These are phyloP conservation scores for Pseudogymnoascus sp. DNA, from an alignment of 2,329 filamentous ascomycete genomes.

Conservation along the genomic window DNA sequence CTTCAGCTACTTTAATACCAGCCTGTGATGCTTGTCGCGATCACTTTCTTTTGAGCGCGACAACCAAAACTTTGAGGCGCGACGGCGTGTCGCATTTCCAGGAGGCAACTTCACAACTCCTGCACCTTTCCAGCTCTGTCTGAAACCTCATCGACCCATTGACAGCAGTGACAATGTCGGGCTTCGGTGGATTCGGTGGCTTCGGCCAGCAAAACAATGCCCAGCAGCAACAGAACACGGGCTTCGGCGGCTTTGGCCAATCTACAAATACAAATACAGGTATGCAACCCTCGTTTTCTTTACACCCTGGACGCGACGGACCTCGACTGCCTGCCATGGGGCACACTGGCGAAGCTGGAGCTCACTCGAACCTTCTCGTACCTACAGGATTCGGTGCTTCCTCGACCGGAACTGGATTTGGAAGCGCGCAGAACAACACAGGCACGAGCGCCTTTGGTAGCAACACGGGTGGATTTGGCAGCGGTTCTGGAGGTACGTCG, in stretches of 20 bases:
- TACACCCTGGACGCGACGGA: conserved; percentile 13
- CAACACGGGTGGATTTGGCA: conserved; percentile 27
- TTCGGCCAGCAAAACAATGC: conserved; percentile 52
- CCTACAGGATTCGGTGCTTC: conserved; percentile 36
- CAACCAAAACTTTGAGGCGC: conserved; percentile 9
- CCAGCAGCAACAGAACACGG: conserved; percentile 33
- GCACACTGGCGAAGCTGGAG: conserved; percentile 22
- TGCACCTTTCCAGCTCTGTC: conserved; percentile 3
- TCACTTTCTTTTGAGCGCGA: conserved; percentile 3
- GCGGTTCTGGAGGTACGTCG: conserved; percentile 32
- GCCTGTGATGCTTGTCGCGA: conserved; percentile 4
- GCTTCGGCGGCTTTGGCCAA: conserved; percentile 48
- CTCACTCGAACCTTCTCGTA: conserved; percentile 27
- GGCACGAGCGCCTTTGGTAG: conserved; percentile 34
- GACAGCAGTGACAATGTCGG: conserved; percentile 24
- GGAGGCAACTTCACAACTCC: background rate
- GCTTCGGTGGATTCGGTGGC: conserved; percentile 42
- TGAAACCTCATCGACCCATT: conserved; percentile 14
- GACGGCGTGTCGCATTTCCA: conserved; percentile 7
- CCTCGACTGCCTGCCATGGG: conserved; percentile 14
- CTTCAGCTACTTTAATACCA: conserved; percentile 1
- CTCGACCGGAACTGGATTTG: conserved; percentile 31
- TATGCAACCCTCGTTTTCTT: conserved; percentile 22
- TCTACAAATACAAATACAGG: conserved; percentile 28
- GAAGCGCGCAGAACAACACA: conserved; percentile 29